Evolutionary conservation across 225 moss, liverwort and hornwort genomes (phyloP).

Genomic region (Straminergon stramineum): DNA sequence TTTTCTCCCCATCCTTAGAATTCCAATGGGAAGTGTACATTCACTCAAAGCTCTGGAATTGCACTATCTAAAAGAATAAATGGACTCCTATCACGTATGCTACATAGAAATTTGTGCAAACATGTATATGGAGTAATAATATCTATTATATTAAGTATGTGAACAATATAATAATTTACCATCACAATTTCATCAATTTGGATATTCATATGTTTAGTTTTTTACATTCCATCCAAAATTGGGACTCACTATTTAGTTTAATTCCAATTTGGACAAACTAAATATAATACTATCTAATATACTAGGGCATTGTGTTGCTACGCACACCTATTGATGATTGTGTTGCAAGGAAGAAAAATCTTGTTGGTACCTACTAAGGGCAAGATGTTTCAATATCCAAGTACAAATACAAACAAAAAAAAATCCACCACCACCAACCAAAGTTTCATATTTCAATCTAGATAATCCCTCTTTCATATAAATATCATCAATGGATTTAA

Average conservation of each 20-base stretch:
- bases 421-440: rapidly evolving
- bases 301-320: neutral
- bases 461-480: neutral
- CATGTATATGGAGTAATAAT: neutral
- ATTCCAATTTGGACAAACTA: neutral
- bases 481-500: neutral
- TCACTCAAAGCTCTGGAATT: neutral
- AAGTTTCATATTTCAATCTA: neutral
- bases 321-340: rapidly evolving
- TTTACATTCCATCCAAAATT: neutral
- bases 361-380: rapidly evolving
- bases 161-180: neutral
- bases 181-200: neutral
- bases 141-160: neutral
- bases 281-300: neutral
- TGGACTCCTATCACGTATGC: neutral
- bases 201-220: neutral
- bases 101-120: neutral
- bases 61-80: neutral
- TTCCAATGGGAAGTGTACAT: neutral
- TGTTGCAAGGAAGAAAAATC: neutral
- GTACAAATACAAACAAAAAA: too few species aligned
- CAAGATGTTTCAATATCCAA: neutral
- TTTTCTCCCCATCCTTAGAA: neutral
- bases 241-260: neutral